A percentile compares a stretch with the other conserved stretches of the same genome.
These are phyloP conservation scores for Esteya vermicola DNA, from an alignment of 2,329 filamentous ascomycete genomes.

Conservation along the genomic window DNA sequence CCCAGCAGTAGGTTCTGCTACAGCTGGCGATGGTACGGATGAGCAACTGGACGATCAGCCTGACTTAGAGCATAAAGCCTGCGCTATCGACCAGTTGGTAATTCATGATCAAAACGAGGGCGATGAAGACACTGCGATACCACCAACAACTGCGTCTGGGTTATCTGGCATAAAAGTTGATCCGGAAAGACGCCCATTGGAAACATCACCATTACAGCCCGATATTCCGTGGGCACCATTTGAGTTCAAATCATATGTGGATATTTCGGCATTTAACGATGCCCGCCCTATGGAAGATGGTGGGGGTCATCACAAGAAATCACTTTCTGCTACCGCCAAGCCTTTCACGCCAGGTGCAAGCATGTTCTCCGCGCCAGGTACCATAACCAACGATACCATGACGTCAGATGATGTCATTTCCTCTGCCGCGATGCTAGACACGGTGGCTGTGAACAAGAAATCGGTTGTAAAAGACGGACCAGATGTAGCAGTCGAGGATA, in stretches of 20 bases:
- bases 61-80: not conserved
- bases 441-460: too few relatives aligned
- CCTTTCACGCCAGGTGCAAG: slow-evolving; percentile 44
- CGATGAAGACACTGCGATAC: slow-evolving; percentile 23
- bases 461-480: too few relatives aligned
- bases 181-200: slow-evolving; percentile 34
- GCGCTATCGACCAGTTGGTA: not conserved
- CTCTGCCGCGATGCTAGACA: slow-evolving; percentile 3
- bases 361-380: slow-evolving; percentile 13
- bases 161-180: slow-evolving; percentile 36
- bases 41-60: not conserved
- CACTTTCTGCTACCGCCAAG: slow-evolving; percentile 56
- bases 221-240: slow-evolving; percentile 44
- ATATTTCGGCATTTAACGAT: slow-evolving; percentile 35
- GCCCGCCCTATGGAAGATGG: slow-evolving; percentile 33
- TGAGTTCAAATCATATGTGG: slow-evolving; percentile 38
- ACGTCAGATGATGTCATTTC: slow-evolving; percentile 2
- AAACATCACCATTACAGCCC: slow-evolving; percentile 34
- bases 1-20: too few relatives aligned
- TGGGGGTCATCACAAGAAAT: slow-evolving; percentile 33
- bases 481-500: too few relatives aligned
- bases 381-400: slow-evolving; percentile 9
- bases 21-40: not conserved
- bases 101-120: slow-evolving; percentile 13
- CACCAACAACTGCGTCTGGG: slow-evolving; percentile 37